These are phyloP conservation scores for Marchantia paleacea DNA, from an alignment of 225 moss, liverwort and hornwort species.

Conservation along the genomic window DNA sequence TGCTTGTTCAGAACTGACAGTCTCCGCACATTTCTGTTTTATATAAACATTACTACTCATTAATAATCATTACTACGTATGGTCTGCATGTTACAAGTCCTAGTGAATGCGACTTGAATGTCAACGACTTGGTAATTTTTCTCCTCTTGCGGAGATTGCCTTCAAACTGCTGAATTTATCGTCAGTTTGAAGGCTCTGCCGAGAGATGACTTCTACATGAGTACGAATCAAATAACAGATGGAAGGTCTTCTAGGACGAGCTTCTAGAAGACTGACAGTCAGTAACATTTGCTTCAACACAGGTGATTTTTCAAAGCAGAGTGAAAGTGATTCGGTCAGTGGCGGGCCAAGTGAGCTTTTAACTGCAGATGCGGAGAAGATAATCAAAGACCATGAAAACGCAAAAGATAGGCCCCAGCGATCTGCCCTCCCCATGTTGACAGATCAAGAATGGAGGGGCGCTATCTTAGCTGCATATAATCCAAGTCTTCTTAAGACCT, in stretches of 20 bases:
- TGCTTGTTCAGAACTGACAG: not conserved
- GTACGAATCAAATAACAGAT: too few relatives aligned
- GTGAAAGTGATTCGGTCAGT: conserved; percentile 13
- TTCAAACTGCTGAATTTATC: too few relatives aligned
- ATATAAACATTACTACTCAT: too few relatives aligned
- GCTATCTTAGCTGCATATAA: conserved; percentile 19
- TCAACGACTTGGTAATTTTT: too few relatives aligned
- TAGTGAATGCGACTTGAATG: too few relatives aligned
- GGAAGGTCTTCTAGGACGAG: too few relatives aligned
- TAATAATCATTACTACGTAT: too few relatives aligned
- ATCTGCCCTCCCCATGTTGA: not conserved
- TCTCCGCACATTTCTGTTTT: too few relatives aligned
- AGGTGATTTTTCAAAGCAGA: conserved; percentile 10
- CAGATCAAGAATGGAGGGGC: conserved; percentile 12
- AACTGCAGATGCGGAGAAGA: not conserved
- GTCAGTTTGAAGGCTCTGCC: too few relatives aligned
- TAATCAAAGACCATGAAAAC: not conserved
- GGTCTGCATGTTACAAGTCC: too few relatives aligned
- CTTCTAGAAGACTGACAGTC: not conserved
- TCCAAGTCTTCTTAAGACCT: not conserved
- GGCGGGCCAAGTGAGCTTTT: not conserved
- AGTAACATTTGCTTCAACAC: not conserved
- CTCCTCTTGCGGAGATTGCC: too few relatives aligned
- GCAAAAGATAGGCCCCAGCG: not conserved
- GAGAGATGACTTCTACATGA: too few relatives aligned